phyloP scores from a whole-genome alignment of 1,139 yeast genomes.

The Kodamaea sp. region DNA sequence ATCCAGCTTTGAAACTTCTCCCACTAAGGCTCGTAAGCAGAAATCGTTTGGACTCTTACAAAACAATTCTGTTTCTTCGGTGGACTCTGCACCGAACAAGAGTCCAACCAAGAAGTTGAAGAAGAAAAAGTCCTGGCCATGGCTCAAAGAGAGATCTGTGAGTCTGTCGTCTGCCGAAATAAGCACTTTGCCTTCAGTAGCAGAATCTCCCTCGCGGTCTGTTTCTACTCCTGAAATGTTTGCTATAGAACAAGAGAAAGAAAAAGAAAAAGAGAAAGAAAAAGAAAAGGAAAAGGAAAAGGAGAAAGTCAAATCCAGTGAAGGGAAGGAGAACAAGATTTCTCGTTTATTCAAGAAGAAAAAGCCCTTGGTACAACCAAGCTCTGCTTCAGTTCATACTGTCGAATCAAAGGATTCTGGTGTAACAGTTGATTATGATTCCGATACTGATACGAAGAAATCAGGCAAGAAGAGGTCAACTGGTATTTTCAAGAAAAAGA shows the following conservation, averaged over 20 bases:
- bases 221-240: conserved; percentile 36
- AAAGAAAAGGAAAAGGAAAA: conserved; percentile 8
- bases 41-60: conserved; percentile 27
- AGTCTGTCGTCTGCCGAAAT: conserved; percentile 32
- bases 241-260: conserved; percentile 11
- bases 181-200: conserved; percentile 22
- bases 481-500: conserved; percentile 30
- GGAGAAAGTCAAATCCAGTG: conserved; percentile 7
- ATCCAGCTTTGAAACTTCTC: conserved; percentile 19
- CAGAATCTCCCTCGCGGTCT: conserved; percentile 30
- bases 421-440: conserved; percentile 32
- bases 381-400: conserved; percentile 4
- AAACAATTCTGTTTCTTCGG: conserved; percentile 9
- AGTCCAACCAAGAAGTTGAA: conserved; percentile 24
- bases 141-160: conserved; percentile 40
- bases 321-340: conserved; percentile 43
- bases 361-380: conserved; percentile 17
- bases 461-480: conserved; percentile 16
- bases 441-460: conserved; percentile 24
- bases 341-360: conserved; percentile 48
- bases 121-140: conserved; percentile 44
- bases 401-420: conserved; percentile 20
- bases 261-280: conserved; percentile 3
- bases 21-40: conserved; percentile 21
- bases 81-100: conserved; percentile 8